Evolutionary conservation across 257 asterid species (phyloP).

Genomic region (Marsdenia floribunda): DNA sequence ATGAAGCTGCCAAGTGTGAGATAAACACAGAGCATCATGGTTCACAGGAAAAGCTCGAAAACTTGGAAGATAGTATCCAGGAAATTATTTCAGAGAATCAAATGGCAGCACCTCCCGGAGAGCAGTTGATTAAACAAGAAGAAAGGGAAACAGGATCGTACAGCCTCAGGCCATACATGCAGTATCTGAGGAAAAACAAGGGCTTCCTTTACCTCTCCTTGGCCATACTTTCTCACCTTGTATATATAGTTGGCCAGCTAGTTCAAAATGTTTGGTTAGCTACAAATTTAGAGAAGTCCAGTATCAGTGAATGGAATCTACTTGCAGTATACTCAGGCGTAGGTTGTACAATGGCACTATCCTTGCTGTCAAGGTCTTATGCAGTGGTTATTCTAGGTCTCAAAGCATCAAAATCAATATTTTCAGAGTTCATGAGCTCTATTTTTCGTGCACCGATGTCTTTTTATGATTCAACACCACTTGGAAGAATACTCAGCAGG

Average conservation of each 20-base stretch:
- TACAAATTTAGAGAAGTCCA: slow-evolving; percentile 31
- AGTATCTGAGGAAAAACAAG: slow-evolving; percentile 34
- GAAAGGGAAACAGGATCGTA: slow-evolving; percentile 39
- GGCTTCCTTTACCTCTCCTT: slow-evolving; percentile 35
- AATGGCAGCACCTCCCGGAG: slow-evolving; percentile 18
- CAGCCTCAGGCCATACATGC: slow-evolving; percentile 40
- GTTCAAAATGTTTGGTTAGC: slow-evolving; percentile 46
- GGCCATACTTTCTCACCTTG: slow-evolving; percentile 30
- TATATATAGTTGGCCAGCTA: slow-evolving; percentile 37
- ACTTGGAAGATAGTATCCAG: slow-evolving; percentile 36
- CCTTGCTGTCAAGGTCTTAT: slow-evolving; percentile 33
- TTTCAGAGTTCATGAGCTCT: slow-evolving; percentile 33
- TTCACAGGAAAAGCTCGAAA: slow-evolving; percentile 14
- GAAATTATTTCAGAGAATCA: slow-evolving; percentile 34
- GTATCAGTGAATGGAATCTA: slow-evolving; percentile 22
- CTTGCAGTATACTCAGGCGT: slow-evolving; percentile 28
- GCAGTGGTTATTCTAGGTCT: slow-evolving; percentile 31
- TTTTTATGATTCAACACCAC: slow-evolving; percentile 45
- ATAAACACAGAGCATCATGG: slow-evolving; percentile 25
- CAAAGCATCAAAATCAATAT: slow-evolving; percentile 32
- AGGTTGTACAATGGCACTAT: slow-evolving; percentile 28
- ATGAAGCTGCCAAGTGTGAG: slow-evolving; percentile 53
- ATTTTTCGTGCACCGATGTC: slow-evolving; percentile 48
- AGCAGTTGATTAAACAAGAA: slow-evolving; percentile 47
- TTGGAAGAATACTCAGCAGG: slow-evolving; percentile 52